Base-by-base conservation (phyloP, 2,329 filamentous ascomycete genomes). In the Rhinocladiella mackenziei region DNA sequence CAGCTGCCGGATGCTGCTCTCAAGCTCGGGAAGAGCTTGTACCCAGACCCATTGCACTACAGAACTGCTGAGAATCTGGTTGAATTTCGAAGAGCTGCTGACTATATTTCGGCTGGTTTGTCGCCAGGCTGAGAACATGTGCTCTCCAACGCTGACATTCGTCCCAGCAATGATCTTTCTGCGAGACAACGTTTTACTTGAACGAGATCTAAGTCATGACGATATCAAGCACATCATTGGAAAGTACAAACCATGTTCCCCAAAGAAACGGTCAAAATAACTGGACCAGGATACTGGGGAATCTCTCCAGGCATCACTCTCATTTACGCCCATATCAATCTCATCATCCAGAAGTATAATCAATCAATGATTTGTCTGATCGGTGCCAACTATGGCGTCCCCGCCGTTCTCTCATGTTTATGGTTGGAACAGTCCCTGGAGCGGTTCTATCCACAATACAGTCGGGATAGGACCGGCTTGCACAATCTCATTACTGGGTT, bases 311-410 rank as follows among this genome's bases (percentile, higher is more conserved):
- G 80, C 1, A 63, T 84, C 13, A 76, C 77, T 7, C 65, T 84
- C n/a, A 70, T 83, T 7, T 83, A 82, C 62, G 77, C 80, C 2
- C 80, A 84, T 53, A 64, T 83, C 25, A 83, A 81, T 57, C 74
- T 78, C 15, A 62, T 83, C 15, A 76, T 82, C 46, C 70, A 67
- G 13, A 74, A 76, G 39, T 73, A 76, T 55, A 66, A 77, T 39
- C 59, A 79, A 30, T 70, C 82, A 33, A 76, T 81, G 66, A 69
- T 84, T 17, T 79, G 74, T 51, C 77, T 84, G 11, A 74, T 83
- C 22, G 80, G 81, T 0, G 80, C 80, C 0, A 80, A 81, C 2
- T 80, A 84, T 53, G 80, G 81, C 0, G 80, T 80, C 1, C 81
- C 80, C 1, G 79, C 73, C 1, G 75, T 83, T 4, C 63, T 84